Conservation (phyloP, 495 filamentous ascomycete genomes). For the Aspergillus sclerotioniger region DNA sequence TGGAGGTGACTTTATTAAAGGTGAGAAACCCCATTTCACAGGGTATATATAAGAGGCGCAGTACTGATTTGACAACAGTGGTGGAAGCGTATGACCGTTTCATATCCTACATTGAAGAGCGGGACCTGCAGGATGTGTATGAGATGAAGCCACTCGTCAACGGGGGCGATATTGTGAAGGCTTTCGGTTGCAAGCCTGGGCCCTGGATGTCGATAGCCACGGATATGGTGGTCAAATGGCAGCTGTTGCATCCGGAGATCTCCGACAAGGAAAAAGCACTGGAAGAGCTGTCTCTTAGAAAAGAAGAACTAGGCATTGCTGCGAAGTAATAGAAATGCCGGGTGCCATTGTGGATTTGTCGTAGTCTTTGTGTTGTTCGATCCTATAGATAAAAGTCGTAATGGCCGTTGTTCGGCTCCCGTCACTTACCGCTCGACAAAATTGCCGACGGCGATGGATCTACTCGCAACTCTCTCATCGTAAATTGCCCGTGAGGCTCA, state of each 20-base stretch:
- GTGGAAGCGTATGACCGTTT: conserved; percentile 45
- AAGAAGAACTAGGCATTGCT: conserved; percentile 54
- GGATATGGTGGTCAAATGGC: conserved; percentile 75
- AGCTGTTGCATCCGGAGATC: conserved; percentile 71
- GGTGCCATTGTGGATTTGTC: not conserved
- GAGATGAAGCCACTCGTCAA: conserved; percentile 60
- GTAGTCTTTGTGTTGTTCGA: not conserved
- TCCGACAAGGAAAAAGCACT: conserved; percentile 61
- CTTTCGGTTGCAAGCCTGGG: conserved; percentile 61
- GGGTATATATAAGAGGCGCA: not conserved
- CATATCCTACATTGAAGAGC: conserved; percentile 40
- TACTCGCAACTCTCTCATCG: too few species aligned
- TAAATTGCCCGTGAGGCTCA: not conserved
- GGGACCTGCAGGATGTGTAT: conserved; percentile 41
- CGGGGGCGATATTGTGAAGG: conserved; percentile 62
- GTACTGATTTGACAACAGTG: conserved; percentile 18
- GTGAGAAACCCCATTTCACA: conserved; percentile 20
- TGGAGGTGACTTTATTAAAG: conserved; percentile 28
- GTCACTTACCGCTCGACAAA: conserved; percentile 1
- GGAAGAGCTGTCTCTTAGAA: conserved; percentile 57
- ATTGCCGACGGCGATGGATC: conserved; percentile 1
- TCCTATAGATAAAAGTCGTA: not conserved
- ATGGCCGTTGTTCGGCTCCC: not conserved
- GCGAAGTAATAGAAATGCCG: conserved; percentile 1
- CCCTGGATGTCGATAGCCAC: conserved; percentile 76